These are phyloP conservation scores for Toxicodendron radicans DNA, from an alignment of 345 rosid genomes.

Conservation along the genomic window DNA sequence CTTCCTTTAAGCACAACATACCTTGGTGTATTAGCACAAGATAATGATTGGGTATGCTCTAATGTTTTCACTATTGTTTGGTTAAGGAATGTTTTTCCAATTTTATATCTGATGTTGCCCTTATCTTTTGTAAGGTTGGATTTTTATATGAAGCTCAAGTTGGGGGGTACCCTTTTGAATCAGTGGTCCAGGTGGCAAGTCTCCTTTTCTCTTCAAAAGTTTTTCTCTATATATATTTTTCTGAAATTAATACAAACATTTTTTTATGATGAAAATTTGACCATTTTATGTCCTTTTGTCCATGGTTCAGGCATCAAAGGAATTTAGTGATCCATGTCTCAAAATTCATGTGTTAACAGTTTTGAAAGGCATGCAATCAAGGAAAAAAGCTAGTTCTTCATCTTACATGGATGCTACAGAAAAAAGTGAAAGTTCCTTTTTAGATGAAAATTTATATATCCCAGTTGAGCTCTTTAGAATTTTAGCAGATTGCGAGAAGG, in stretches of 20 bases:
- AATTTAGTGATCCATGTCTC: constrained; percentile 86
- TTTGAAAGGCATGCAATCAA: constrained; percentile 77
- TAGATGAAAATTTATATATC: constrained; percentile 53
- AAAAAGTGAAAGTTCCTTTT: constrained; percentile 42
- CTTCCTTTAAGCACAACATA: constrained; percentile 91
- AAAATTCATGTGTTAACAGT: constrained; percentile 84
- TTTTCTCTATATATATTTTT: neutral
- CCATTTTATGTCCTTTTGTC: constrained; percentile 21
- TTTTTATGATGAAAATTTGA: constrained; percentile 15
- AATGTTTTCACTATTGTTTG: constrained; percentile 16
- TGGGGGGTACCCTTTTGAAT: constrained; percentile 89
- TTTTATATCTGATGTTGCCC: constrained; percentile 25
- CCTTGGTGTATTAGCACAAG: constrained; percentile 86
- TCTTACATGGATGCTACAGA: constrained; percentile 46
- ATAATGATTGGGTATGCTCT: constrained; percentile 91
- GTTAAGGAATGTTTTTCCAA: constrained; percentile 10
- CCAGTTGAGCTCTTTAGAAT: constrained; percentile 85
- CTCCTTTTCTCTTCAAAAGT: constrained; percentile 16
- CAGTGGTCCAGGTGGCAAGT: constrained; percentile 78
- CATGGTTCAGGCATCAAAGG: constrained; percentile 71
- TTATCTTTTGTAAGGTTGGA: constrained; percentile 72
- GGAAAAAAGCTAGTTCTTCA: constrained; percentile 54
- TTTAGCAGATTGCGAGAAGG: constrained; percentile 90
- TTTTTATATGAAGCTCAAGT: constrained; percentile 92
- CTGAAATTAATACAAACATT: neutral